A percentile compares a stretch with the other conserved stretches of the same genome.
phyloP scores from a whole-genome alignment of 2,329 filamentous ascomycete species.

The Chrysosporium keratinophilum region DNA sequence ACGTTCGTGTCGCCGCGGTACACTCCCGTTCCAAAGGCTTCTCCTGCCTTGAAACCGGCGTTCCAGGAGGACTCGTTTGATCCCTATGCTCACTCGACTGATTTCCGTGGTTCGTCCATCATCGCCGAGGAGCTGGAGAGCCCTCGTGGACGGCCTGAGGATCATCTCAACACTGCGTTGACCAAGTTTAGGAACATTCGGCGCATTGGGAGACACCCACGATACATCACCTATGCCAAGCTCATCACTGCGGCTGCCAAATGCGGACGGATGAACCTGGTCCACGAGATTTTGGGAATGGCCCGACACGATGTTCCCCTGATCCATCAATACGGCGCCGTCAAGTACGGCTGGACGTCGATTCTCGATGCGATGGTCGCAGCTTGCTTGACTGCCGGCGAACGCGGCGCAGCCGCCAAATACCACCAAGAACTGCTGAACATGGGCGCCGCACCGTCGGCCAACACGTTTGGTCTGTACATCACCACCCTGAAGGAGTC shows the following conservation, averaged over 20 bases:
- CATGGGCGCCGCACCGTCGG: slow-evolving; percentile 83
- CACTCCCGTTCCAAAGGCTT: slow-evolving; percentile 39
- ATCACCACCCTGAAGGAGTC: slow-evolving; percentile 98
- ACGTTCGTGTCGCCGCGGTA: slow-evolving; percentile 34
- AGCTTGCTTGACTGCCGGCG: slow-evolving; percentile 72
- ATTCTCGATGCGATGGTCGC: slow-evolving; percentile 96
- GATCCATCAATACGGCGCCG: slow-evolving; percentile 69
- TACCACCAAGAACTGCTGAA: slow-evolving; percentile 86
- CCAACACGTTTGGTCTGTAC: slow-evolving; percentile 96
- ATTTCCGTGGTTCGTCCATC: slow-evolving; percentile 83
- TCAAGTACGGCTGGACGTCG: slow-evolving; percentile 90
- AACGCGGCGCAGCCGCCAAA: slow-evolving; percentile 68
- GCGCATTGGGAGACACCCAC: slow-evolving; percentile 76
- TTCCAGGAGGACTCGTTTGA: slow-evolving; percentile 75
- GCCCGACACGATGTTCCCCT: slow-evolving; percentile 81
- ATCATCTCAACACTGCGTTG: slow-evolving; percentile 69
- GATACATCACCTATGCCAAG: slow-evolving; percentile 95
- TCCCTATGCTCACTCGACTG: slow-evolving; percentile 79
- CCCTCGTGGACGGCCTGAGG: slow-evolving; percentile 59
- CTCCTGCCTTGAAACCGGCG: slow-evolving; percentile 45
- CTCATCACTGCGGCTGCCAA: slow-evolving; percentile 83
- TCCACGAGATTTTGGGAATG: slow-evolving; percentile 79
- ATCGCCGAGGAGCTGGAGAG: slow-evolving; percentile 87
- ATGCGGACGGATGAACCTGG: slow-evolving; percentile 68
- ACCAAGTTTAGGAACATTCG: slow-evolving; percentile 85